Percentiles rank a stretch among this genome's conserved stretches.
phyloP scores from a whole-genome alignment of 2,329 filamentous ascomycete genomes.

The Scytalidium lignicola region DNA sequence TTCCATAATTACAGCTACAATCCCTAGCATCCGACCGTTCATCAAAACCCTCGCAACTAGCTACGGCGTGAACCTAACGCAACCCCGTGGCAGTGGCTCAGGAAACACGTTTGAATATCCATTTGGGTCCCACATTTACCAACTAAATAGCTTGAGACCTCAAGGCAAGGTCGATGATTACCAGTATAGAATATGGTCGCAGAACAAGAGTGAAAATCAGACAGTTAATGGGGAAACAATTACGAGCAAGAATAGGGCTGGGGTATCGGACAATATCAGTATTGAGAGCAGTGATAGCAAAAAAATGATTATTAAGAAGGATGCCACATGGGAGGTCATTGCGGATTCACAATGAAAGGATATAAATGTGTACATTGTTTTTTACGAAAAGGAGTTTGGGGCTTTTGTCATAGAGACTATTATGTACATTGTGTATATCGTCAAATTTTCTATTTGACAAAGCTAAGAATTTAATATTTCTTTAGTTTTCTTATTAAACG shows the following conservation, averaged over 20 bases:
- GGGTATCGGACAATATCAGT: constrained; percentile 3
- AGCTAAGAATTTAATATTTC: too few species aligned
- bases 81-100: constrained; percentile 1
- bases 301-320: constrained; percentile 15
- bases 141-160: constrained; percentile 4
- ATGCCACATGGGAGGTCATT: constrained; percentile 16
- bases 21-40: constrained; percentile 41
- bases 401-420: too few species aligned
- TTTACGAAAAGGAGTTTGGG: too few species aligned
- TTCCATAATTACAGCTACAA: constrained; percentile 35
- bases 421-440: too few species aligned
- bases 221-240: too few species aligned
- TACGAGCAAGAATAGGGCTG: neutral
- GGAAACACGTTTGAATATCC: neutral
- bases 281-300: constrained; percentile 13
- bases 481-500: too few species aligned
- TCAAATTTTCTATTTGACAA: too few species aligned
- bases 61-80: constrained; percentile 21
- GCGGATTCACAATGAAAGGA: too few species aligned
- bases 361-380: too few species aligned
- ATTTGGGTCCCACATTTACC: neutral
- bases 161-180: constrained; percentile 7
- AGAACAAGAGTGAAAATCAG: too few species aligned
- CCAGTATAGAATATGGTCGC: constrained; percentile 6
- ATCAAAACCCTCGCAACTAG: constrained; percentile 30